Conservation (phyloP, 1,139 yeast genomes). For the Yamadazyma blattariae region DNA sequence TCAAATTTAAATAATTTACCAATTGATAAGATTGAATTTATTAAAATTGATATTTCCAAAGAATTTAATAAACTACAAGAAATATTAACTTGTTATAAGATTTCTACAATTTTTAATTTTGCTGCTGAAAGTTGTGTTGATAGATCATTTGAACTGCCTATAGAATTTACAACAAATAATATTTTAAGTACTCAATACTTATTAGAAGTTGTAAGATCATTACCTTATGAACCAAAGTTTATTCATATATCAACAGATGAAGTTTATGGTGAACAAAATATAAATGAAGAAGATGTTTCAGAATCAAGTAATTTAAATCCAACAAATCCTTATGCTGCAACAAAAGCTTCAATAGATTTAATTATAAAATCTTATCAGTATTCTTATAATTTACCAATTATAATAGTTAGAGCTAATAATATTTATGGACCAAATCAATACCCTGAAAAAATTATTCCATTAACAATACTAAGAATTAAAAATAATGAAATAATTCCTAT, state of each 20-base stretch:
- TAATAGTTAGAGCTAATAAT: slow-evolving; percentile 50
- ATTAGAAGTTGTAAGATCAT: slow-evolving; percentile 38
- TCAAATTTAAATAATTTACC: slow-evolving; percentile 8
- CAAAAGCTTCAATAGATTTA: slow-evolving; percentile 57
- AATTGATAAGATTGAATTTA: slow-evolving; percentile 19
- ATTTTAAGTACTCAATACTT: slow-evolving; percentile 49
- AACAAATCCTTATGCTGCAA: slow-evolving; percentile 59
- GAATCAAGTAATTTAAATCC: slow-evolving; percentile 45
- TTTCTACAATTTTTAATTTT: slow-evolving; percentile 45
- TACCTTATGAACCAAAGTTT: slow-evolving; percentile 19
- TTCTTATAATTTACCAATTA: slow-evolving; percentile 43
- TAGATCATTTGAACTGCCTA: slow-evolving; percentile 46
- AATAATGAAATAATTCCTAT: slow-evolving; percentile 23
- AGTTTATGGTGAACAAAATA: slow-evolving; percentile 51
- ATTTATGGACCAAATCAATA: slow-evolving; percentile 56
- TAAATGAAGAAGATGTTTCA: slow-evolving; percentile 17
- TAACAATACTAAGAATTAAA: slow-evolving; percentile 12
- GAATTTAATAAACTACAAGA: slow-evolving; percentile 16
- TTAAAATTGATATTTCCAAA: slow-evolving; percentile 37
- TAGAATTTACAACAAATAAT: slow-evolving; percentile 47
- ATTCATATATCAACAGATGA: slow-evolving; percentile 62
- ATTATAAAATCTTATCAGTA: slow-evolving; percentile 45
- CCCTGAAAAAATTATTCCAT: slow-evolving; percentile 57
- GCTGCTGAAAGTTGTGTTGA: slow-evolving; percentile 65
- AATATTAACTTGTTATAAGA: slow-evolving; percentile 12